A percentile compares a stretch with the other conserved stretches of the same genome.
Conservation (phyloP, 1,284 basidiomycete genomes). For the Heterobasidion parviporum region DNA sequence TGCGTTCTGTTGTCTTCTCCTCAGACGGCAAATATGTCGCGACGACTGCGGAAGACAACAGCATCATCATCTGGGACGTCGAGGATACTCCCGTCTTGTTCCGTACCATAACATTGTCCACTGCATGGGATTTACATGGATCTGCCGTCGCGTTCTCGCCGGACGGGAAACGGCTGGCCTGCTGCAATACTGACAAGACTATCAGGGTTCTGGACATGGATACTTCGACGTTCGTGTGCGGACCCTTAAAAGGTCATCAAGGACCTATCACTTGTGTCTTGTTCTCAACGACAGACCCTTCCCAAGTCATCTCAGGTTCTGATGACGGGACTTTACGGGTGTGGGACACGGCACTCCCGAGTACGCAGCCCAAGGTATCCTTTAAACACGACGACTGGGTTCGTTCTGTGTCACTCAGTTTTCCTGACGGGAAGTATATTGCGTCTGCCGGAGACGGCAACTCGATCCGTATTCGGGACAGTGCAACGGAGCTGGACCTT, state of each 20-base stretch:
- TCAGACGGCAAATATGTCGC: conserved; percentile 12
- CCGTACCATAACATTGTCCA: neutral
- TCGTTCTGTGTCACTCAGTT: neutral
- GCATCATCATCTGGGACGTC: neutral
- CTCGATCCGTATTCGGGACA: neutral
- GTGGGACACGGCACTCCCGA: neutral
- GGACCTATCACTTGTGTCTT: neutral
- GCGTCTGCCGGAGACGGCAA: neutral
- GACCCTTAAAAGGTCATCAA: neutral
- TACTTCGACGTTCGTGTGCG: neutral
- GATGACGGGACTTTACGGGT: neutral
- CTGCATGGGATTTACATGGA: neutral
- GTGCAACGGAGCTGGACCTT: neutral
- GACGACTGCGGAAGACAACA: conserved; percentile 10
- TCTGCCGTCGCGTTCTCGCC: conserved; percentile 11
- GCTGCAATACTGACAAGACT: conserved; percentile 15
- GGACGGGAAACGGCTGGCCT: conserved; percentile 15
- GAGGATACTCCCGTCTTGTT: neutral
- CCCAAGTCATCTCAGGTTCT: neutral
- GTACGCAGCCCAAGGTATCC: neutral
- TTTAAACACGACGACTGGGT: neutral
- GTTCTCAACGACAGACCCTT: neutral
- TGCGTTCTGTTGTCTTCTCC: conserved; percentile 15
- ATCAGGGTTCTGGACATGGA: conserved; percentile 1
- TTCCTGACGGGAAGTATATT: neutral